Base-by-base conservation (phyloP, 1,139 yeast species). In the Debaryomyces singareniensis region DNA sequence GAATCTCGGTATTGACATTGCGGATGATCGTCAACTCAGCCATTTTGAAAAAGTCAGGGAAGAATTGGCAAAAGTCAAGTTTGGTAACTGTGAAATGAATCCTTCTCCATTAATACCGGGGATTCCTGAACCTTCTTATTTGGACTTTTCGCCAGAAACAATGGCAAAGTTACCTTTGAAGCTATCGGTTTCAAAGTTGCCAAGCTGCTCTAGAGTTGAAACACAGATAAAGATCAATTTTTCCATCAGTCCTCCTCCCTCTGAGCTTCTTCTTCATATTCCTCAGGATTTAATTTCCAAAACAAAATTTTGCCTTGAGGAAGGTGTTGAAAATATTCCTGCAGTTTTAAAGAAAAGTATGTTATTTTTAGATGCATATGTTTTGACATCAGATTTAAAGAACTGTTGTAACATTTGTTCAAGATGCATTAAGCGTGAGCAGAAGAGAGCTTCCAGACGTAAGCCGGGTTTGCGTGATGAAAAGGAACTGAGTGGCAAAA, bases 261-360 rank as follows among this genome's bases (percentile, higher is more conserved):
- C 71, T 5, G 80, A 84, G 48, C 68, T 69, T 34, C 59, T 85
- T 35, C 55, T 91, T 24, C 91, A 84, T 50, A 58, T 91, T 26
- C 95, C 97, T 1, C 72, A 85, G 31, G 95, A 89, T 51, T 74
- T 93, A 24, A 82, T 91, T 33, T 81, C 95, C 3, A 83, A 87
- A 48, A 85, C 87, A 40, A 85, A 87, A 47, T 75, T 85, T 42
- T 86, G 84, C 40, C 56, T 81, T 39, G 63, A 68, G 39, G 62
- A 69, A 42, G 61, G 71, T 36, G 51, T 68, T 31, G 47, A 69
- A 16, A 45, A 51, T 20, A 58, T 72, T 11, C 64, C 70, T 14
- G 73, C 69, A 2, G 51, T 54, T 25, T 53, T 78, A 21, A 61
- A 64, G 35, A 61, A 72, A 25, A 72, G 75, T 43, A 55, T 80